phyloP scores from a whole-genome alignment of 306 rosid species.

The Gastrolobium villosum region DNA sequence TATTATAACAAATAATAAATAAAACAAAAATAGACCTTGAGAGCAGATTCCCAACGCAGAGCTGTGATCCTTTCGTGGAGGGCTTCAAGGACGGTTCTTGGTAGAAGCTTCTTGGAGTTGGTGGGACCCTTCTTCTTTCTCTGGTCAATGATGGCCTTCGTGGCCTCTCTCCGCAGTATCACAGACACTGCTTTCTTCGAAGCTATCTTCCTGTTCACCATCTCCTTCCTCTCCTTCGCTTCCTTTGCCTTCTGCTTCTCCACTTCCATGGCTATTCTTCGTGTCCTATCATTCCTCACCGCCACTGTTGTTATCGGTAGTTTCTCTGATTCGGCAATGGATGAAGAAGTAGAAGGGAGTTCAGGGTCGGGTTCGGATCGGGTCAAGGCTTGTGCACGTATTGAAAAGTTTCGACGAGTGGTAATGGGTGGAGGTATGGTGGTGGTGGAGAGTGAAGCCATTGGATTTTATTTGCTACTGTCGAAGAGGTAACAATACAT shows the following conservation, averaged over 20 bases:
- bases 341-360: slow-evolving; percentile 19
- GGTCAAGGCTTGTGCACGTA: not conserved
- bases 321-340: slow-evolving; percentile 21
- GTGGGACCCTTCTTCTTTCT: slow-evolving; percentile 76
- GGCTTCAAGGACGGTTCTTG: slow-evolving; percentile 87
- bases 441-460: slow-evolving; percentile 62
- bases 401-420: slow-evolving; percentile 34
- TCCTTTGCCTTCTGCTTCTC: slow-evolving; percentile 65
- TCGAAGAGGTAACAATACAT: no score
- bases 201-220: slow-evolving; percentile 72
- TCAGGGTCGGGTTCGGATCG: slow-evolving; percentile 4
- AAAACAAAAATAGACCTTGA: slow-evolving; percentile 63
- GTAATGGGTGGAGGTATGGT: slow-evolving; percentile 40
- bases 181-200: slow-evolving; percentile 89
- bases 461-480: slow-evolving; percentile 42
- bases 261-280: slow-evolving; percentile 50
- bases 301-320: slow-evolving; percentile 21
- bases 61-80: slow-evolving; percentile 83
- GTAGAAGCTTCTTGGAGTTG: slow-evolving; percentile 85
- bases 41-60: slow-evolving; percentile 93
- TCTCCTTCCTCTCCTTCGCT: slow-evolving; percentile 75
- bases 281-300: slow-evolving; percentile 46
- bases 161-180: slow-evolving; percentile 85
- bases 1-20: not conserved
- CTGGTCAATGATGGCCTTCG: slow-evolving; percentile 83